These are phyloP conservation scores for Monosporascus sp. DNA, from an alignment of 2,329 filamentous ascomycete genomes.

Conservation along the genomic window DNA sequence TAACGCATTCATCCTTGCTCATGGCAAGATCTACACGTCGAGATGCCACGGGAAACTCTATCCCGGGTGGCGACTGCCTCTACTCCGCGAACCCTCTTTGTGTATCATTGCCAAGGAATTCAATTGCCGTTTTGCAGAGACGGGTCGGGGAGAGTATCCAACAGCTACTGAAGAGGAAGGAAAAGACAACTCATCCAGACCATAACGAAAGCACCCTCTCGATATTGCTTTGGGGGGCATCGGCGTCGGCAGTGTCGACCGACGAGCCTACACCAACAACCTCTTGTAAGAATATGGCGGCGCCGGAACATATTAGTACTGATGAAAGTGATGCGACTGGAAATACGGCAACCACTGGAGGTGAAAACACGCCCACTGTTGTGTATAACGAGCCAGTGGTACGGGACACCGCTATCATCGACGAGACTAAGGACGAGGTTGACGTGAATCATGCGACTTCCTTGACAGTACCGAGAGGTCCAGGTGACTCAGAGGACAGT, in stretches of 20 bases:
- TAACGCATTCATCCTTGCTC: slow-evolving; percentile 38
- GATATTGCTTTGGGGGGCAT: slow-evolving; percentile 1
- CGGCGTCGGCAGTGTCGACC: slow-evolving; percentile 3
- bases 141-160: slow-evolving; percentile 5
- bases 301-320: no score
- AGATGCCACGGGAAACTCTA: slow-evolving; percentile 41
- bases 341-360: no score
- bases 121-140: slow-evolving; percentile 6
- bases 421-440: background rate
- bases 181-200: slow-evolving; percentile 2
- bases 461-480: background rate
- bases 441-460: background rate
- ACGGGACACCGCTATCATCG: background rate
- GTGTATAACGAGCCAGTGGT: no score
- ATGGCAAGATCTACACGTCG: slow-evolving; percentile 36
- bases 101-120: slow-evolving; percentile 4
- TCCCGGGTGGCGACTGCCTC: slow-evolving; percentile 38
- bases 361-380: no score
- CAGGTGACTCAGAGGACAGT: background rate
- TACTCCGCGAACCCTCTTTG: background rate
- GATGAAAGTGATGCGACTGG: no score
- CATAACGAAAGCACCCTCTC: slow-evolving; percentile 16
- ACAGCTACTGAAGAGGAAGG: slow-evolving; percentile 1
- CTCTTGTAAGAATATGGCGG: background rate
- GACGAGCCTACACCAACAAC: background rate